Evolutionary conservation across 2,329 filamentous ascomycete genomes (phyloP), one percentile per base, ranked within the genome.

Genomic region (Nemania sp.): DNA sequence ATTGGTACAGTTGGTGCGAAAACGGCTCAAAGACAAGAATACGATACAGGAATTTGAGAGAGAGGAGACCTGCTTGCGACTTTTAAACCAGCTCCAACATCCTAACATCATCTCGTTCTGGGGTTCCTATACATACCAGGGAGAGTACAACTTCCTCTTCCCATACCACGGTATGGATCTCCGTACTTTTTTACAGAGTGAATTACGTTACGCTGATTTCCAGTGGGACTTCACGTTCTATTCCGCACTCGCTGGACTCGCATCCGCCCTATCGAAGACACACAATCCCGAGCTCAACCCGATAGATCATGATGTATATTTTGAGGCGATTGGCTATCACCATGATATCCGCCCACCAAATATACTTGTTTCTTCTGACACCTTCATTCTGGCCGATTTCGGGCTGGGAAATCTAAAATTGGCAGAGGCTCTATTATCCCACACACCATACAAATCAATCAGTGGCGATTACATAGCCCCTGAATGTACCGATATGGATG

Each of bases 81-180:
- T 52, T 14, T 28, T 52, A 4, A 52, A 52, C 33, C 49, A 52
- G 17, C 23, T 45, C 2, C 31, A 12, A 17, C 40, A 52, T 26
- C 49, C 49, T n/a, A 52, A 52, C 11, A 52, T 52, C 31, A 45
- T 52, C 36, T 12, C 26, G 3, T 26, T 52, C 12, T 26, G 14
- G 4, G 48, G 48, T 6, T 43, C 22, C 8, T 50, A 50, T 31
- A 50, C 39, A 3, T 15, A 50, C 14, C 22, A 9, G 1, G 39
- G 28, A 4, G 22, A 44, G 14, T 7, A 43, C 3, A 37, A 44
- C 23, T 50, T 50, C 6, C n/a, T 50, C 1, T 50, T 50, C 14
- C 48, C 48, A 1, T 50, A 23, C 23, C n/a, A 37, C n/a, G 48
- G 44, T 6, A 43, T 50, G 48, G 31, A 39, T 33, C 26, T 52